A percentile compares a stretch with the other conserved stretches of the same genome.
phyloP scores from a whole-genome alignment of 495 filamentous ascomycete genomes.

The Elasticomyces elasticus region DNA sequence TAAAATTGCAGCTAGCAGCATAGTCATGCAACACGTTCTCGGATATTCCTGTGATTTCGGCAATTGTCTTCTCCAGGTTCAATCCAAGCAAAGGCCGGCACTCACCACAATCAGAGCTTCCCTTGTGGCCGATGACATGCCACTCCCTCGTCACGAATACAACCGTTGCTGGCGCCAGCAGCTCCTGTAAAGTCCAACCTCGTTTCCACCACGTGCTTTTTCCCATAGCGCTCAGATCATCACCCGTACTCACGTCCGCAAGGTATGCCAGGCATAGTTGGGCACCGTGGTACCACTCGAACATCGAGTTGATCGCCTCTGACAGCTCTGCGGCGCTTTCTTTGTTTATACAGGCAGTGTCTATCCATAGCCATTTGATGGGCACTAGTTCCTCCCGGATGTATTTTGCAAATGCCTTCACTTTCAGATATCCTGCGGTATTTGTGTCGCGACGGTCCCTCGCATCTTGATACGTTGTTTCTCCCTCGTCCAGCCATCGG shows the following conservation, averaged over 20 bases:
- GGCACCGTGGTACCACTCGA: conserved; percentile 13
- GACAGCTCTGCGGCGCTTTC: conserved; percentile 9
- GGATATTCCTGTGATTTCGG: conserved; percentile 7
- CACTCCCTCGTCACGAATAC: conserved; percentile 14
- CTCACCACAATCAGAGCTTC: conserved; percentile 1
- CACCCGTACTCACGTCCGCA: conserved; percentile 3
- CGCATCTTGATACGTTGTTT: conserved; percentile 3
- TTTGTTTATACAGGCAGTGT: conserved; percentile 25
- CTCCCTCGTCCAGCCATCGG: conserved; percentile 2
- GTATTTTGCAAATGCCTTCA: conserved; percentile 7
- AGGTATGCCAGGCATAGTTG: conserved; percentile 19
- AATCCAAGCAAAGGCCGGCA: background rate
- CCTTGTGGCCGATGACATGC: conserved; percentile 11
- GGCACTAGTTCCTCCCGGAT: background rate
- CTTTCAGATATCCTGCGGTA: conserved; percentile 5
- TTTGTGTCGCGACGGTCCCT: conserved; percentile 2
- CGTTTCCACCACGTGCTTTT: conserved; percentile 11
- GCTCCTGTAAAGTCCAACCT: conserved; percentile 20
- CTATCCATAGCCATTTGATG: conserved; percentile 17
- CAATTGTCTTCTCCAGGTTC: background rate
- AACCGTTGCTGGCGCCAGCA: conserved; percentile 12
- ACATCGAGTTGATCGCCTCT: conserved; percentile 21
- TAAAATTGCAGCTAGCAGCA: background rate
- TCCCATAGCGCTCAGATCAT: background rate
- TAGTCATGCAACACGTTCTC: conserved; percentile 1